Evolutionary conservation across 306 rosid species (phyloP), one percentile per base, ranked within the genome.

Genomic region (Canavalia gladiata): DNA sequence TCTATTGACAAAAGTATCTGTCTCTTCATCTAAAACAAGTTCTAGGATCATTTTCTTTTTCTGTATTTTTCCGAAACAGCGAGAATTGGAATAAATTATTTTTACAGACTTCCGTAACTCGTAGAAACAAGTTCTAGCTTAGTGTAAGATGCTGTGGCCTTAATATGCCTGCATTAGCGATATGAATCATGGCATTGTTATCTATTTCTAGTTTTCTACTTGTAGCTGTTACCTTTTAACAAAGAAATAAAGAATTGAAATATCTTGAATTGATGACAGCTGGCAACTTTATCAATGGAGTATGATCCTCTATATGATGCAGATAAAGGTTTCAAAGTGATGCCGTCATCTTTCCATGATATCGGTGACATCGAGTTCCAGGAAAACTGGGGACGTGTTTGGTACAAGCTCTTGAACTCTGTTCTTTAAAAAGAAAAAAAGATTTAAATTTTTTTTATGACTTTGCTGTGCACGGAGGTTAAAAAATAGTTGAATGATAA

Each of bases 321-420:
- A 34, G 93, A 88, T 6, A 90, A 89, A 86, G 97, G 96, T 64
- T 93, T 79, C 87, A 88, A 90, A 81, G 97, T 86, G 84, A 89
- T 95, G 96, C 90, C 91, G 8, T 89, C 99, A 2, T 95, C 99
- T 33, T 95, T 95, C 86, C 99, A 95, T 75, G 98, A 93, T 86
- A 95, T 95, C 74, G 47, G 97, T 56, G 96, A 95, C 13, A 50
- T 95, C 34, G 97, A 91, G 86, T 95, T 93, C 86, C 99, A 95
- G 75, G 99, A 89, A 56, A 95, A 88, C 62, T 95, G 97, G 99
- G 99, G 96, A 39, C 97, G 98, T 58, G 88, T 95, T 76, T 95
- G 98, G 99, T 95, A 91, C 39, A 85, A 75, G 3, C 29, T 77
- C 58, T 8, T 34, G 13, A 37, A 75, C 84, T 57, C 43, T 3